Base-by-base conservation (phyloP, 345 rosid genomes). In the Sonneratia alba region DNA sequence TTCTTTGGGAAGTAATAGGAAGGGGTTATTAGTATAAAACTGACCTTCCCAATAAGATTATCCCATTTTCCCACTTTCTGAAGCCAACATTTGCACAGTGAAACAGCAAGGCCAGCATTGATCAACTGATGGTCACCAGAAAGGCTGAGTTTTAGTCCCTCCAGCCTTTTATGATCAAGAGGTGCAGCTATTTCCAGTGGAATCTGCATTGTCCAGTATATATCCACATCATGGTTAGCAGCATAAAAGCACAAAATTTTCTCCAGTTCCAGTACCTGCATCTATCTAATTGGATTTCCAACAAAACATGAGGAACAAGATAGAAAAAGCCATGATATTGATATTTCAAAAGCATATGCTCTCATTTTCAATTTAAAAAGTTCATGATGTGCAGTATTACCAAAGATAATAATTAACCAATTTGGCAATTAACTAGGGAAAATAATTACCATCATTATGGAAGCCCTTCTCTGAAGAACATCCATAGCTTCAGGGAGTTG, bases 21-120 rank as follows among this genome's bases (percentile, higher is more conserved):
- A 42, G 10, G 10, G 45, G 45, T 4, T 1, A 42, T 42, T 9
- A 42, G 56, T 51, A 62, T 38, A 67, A 2, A 65, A 78, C 87
- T 36, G 70, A 90, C 96, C 79, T 84, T 78, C 79, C 72, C 76
- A 59, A 79, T 75, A 37, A 86, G 56, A 71, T 83, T 85, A 68
- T 83, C 86, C 91, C 88, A 85, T 70, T 87, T 87, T 71, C 90
- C 85, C 8, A 90, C 89, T 77, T 87, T 90, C 72, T 80, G 87
- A 81, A 93, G 93, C 98, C 98, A 93, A 78, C 84, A 83, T 76
- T 81, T 81, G 74, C 91, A 89, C 65, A 93, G 88, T 73, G 97
- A 83, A 79, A 90, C 85, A 70, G 98, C 98, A 81, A 90, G 98
- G 73, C 92, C 93, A 62, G 96, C 98, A 66, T 93, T 93, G 72